A percentile compares a stretch with the other conserved stretches of the same genome.
phyloP scores from a whole-genome alignment of 352 stramenopile species.

The Globisporangium rhizosaccharum region DNA sequence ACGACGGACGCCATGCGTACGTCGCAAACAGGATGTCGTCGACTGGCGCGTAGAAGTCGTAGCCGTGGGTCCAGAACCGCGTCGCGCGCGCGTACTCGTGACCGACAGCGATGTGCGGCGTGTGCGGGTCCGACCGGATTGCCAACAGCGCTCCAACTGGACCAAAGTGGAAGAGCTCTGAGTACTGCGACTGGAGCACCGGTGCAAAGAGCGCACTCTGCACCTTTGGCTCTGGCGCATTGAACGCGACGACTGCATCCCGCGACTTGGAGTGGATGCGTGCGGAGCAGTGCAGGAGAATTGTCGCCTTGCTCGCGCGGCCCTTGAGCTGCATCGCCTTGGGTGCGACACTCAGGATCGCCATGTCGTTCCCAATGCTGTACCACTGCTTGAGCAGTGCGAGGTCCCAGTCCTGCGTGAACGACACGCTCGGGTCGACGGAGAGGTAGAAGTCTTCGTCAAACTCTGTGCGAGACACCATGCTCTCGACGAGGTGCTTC shows the following conservation, averaged over 20 bases:
- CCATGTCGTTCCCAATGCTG: constrained; percentile 67
- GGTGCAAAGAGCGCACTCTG: constrained; percentile 33
- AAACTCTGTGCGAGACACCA: constrained; percentile 36
- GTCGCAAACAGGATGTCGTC: constrained; percentile 55
- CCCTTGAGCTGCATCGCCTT: constrained; percentile 45
- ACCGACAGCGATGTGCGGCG: constrained; percentile 47
- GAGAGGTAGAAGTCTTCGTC: constrained; percentile 69
- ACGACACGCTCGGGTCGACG: constrained; percentile 55
- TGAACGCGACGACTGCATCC: constrained; percentile 74
- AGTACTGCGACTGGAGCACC: constrained; percentile 75
- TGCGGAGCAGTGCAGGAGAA: constrained; percentile 73
- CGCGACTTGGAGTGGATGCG: constrained; percentile 64
- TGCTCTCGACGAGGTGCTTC: constrained; percentile 49
- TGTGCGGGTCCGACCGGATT: constrained; percentile 74
- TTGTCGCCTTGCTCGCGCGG: constrained; percentile 26
- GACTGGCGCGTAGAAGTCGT: constrained; percentile 81
- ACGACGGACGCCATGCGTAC: constrained; percentile 45
- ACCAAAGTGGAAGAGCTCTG: constrained; percentile 80
- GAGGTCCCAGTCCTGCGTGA: constrained; percentile 72
- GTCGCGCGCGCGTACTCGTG: constrained; percentile 73
- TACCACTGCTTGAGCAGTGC: constrained; percentile 78
- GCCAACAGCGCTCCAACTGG: constrained; percentile 42
- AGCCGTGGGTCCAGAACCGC: constrained; percentile 82
- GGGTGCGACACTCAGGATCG: constrained; percentile 70
- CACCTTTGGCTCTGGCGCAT: constrained; percentile 35